These are phyloP conservation scores for Colletotrichum costaricense DNA, from an alignment of 2,329 filamentous ascomycete species.

Conservation along the genomic window DNA sequence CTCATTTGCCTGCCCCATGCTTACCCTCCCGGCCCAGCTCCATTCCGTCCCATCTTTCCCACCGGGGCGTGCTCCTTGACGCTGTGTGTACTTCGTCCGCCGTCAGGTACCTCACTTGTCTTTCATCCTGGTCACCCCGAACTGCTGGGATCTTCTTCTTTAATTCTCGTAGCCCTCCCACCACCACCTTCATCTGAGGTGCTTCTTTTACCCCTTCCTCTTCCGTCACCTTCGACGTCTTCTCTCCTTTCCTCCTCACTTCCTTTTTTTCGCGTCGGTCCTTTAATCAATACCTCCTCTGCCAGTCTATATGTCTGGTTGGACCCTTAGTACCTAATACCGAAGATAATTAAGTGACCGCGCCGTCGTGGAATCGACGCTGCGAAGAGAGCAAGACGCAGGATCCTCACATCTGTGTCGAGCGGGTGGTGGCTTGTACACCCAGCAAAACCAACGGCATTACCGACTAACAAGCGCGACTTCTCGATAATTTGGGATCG, in stretches of 20 bases:
- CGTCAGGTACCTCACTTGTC: too few species aligned
- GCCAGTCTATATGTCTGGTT: neutral
- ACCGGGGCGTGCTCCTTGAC: neutral
- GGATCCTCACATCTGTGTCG: neutral
- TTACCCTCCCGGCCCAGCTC: neutral
- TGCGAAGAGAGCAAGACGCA: neutral
- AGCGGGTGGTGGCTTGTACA: conserved; percentile 16
- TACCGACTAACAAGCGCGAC: conserved; percentile 12
- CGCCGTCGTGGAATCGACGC: neutral
- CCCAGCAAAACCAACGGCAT: neutral
- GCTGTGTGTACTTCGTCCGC: neutral
- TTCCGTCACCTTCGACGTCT: neutral
- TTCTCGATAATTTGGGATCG: neutral
- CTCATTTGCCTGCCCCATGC: neutral
- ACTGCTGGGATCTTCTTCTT: conserved; percentile 24
- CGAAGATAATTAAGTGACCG: neutral
- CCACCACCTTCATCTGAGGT: neutral
- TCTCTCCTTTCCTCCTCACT: neutral
- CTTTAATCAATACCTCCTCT: neutral
- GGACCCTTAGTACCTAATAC: conserved; percentile 22
- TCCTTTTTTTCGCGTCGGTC: conserved; percentile 20
- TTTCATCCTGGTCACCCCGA: conserved; percentile 15
- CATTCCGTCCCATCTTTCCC: conserved; percentile 13
- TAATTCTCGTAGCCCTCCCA: conserved; percentile 9
- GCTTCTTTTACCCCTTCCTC: conserved; percentile 20